A percentile compares a stretch with the other conserved stretches of the same genome.
Conservation (phyloP, 2,329 filamentous ascomycete species). For the Penicillium sp. region DNA sequence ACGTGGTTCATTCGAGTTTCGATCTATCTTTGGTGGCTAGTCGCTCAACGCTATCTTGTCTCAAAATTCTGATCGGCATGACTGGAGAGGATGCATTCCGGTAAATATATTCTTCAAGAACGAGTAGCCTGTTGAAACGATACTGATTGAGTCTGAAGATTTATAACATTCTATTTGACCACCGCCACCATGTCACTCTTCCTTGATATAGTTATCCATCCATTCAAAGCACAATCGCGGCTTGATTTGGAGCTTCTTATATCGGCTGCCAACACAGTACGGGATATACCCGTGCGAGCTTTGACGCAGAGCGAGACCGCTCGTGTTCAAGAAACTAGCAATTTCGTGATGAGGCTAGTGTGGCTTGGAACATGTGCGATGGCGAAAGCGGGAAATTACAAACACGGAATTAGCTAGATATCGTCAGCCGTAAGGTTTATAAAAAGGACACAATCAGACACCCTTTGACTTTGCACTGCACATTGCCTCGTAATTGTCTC, state of each 20-base stretch:
- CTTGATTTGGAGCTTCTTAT: slow-evolving; percentile 22
- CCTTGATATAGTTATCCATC: slow-evolving; percentile 27
- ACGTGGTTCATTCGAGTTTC: slow-evolving; percentile 27
- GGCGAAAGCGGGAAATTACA: slow-evolving; percentile 17
- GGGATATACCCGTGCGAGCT: neutral
- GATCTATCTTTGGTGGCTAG: slow-evolving; percentile 22
- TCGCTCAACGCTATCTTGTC: slow-evolving; percentile 19
- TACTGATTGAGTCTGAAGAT: slow-evolving; percentile 1
- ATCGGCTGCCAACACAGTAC: slow-evolving; percentile 18
- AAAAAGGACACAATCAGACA: too few species aligned
- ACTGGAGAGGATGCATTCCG: slow-evolving; percentile 13
- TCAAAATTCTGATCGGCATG: slow-evolving; percentile 7
- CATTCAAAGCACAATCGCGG: slow-evolving; percentile 12
- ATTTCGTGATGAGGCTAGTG: slow-evolving; percentile 22
- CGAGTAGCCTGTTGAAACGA: neutral
- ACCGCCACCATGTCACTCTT: slow-evolving; percentile 22
- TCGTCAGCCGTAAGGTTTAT: too few species aligned
- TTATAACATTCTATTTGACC: slow-evolving; percentile 14
- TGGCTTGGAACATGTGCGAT: slow-evolving; percentile 25
- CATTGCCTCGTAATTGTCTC: too few species aligned
- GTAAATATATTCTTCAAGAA: slow-evolving; percentile 5
- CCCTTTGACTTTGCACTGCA: too few species aligned
- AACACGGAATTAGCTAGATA: too few species aligned
- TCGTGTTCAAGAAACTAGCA: slow-evolving; percentile 8
- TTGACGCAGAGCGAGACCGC: slow-evolving; percentile 9